Evolutionary conservation across 1,139 yeast genomes (phyloP).

Genomic region (Nakaseomyces sp.): DNA sequence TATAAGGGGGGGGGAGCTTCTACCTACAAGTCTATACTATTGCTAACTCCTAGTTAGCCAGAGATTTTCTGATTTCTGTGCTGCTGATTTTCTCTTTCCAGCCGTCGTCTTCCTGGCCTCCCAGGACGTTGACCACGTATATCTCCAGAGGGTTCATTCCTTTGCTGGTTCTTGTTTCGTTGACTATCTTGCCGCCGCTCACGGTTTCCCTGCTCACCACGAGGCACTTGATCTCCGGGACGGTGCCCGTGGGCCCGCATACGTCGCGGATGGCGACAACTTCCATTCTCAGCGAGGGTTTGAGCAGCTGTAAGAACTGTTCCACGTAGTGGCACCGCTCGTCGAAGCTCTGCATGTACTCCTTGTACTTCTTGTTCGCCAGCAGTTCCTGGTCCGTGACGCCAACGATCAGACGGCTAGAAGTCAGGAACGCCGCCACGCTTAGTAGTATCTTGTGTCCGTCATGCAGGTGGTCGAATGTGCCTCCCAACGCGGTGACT

Average conservation of each 20-base stretch:
- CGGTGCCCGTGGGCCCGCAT: conserved; percentile 90
- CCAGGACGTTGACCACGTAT: conserved; percentile 61
- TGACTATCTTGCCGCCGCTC: conserved; percentile 66
- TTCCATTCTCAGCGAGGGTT: conserved; percentile 38
- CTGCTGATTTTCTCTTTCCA: conserved; percentile 79
- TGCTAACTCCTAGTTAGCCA: background rate
- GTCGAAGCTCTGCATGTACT: conserved; percentile 52
- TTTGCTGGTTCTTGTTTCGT: conserved; percentile 49
- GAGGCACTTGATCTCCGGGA: conserved; percentile 65
- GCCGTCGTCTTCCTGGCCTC: conserved; percentile 47
- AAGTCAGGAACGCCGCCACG: conserved; percentile 56
- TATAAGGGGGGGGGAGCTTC: too few species aligned
- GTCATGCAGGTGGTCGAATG: conserved; percentile 92
- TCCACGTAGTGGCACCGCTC: conserved; percentile 42
- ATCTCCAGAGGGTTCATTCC: conserved; percentile 49
- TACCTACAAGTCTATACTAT: too few species aligned
- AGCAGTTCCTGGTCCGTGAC: conserved; percentile 74
- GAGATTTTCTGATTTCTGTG: conserved; percentile 39
- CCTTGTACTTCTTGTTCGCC: conserved; percentile 63
- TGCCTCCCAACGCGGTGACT: conserved; percentile 77
- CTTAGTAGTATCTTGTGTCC: conserved; percentile 87
- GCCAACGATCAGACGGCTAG: conserved; percentile 57
- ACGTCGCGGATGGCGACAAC: conserved; percentile 65
- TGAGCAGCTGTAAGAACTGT: conserved; percentile 41
- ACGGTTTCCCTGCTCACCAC: conserved; percentile 75